These are phyloP conservation scores for Grammothele lineata DNA, from an alignment of 768 basidiomycete genomes.

Conservation along the genomic window DNA sequence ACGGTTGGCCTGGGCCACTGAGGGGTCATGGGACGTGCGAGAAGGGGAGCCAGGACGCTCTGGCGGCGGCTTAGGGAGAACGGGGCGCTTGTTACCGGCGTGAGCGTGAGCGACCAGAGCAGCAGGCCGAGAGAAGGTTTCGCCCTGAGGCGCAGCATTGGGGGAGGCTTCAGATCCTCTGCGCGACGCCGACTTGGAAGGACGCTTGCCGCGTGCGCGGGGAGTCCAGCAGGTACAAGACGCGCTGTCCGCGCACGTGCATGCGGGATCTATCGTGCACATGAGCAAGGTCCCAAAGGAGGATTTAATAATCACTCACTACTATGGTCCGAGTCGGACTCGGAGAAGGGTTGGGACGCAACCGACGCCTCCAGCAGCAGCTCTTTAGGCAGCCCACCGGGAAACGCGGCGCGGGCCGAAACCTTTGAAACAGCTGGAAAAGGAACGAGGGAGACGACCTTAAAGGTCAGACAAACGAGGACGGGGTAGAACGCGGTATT, in stretches of 20 bases:
- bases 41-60: conserved; percentile 4
- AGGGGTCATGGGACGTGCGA: conserved; percentile 44
- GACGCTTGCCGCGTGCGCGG: conserved; percentile 13
- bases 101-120: conserved; percentile 21
- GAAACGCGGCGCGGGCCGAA: conserved; percentile 73
- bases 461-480: conserved; percentile 36
- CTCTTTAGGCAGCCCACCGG: conserved; percentile 65
- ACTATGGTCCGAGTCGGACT: conserved; percentile 61
- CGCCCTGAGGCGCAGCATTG: neutral
- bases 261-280: conserved; percentile 31
- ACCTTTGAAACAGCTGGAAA: conserved; percentile 51
- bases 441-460: conserved; percentile 28
- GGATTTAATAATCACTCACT: conserved; percentile 26
- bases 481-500: conserved; percentile 10
- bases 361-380: conserved; percentile 61
- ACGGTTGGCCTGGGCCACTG: conserved; percentile 36
- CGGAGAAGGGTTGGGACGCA: conserved; percentile 40
- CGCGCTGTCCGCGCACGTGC: conserved; percentile 42
- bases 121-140: conserved; percentile 16
- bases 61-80: conserved; percentile 55
- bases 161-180: conserved; percentile 5
- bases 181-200: conserved; percentile 3
- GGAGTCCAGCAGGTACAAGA: conserved; percentile 58
- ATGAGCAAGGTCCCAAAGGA: neutral
- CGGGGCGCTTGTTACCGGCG: conserved; percentile 41